Evolutionary conservation across 768 basidiomycete genomes (phyloP), one percentile per base, ranked within the genome.

Genomic region (Pisolithus albus): DNA sequence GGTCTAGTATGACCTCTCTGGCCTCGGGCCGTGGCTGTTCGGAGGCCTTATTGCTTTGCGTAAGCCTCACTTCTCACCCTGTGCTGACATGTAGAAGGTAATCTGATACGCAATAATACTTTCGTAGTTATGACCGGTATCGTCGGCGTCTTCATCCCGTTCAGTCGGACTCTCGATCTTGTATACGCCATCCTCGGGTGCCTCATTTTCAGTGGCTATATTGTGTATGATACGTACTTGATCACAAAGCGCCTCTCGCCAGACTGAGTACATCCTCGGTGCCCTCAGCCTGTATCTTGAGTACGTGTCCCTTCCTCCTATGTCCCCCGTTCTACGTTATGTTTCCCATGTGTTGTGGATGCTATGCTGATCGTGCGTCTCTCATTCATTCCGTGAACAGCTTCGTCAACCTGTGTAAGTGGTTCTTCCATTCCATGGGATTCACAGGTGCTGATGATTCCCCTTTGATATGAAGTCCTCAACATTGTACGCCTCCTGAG

Each of bases 211-310:
- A 88, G 86, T 49, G 92, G 88, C 26, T 96, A 93, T 64, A 76
- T 95, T 58, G 82, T 93, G 59, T 93, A 86, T 62, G 92, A 94
- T 67, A 97, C 95, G 2, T 92, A 87, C 66, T 65, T 82, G 56
- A 94, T 98, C 75, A 92, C 89, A 71, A 84, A 83, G 60, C 82
- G 83, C 53, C 72, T 96, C 18, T 90, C 88, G 1, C 91, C 92
- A 4, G 96, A 99, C n/a, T 57, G 96, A 99, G 67, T 92, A 80
- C 66, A 92, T 96, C 58, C 73, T 96, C 73, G 95, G 85, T 34
- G 78, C 91, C 16, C 86, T 97, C 62, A 86, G 83, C 57, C 80
- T 98, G n/a, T 98, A 97, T 71, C 83, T 97, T 51, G 95, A 97
- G 82, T 88, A 70, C 59, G 83, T 83, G 9, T 54, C 36, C 5